These are phyloP conservation scores for Cyberlindnera sargentensis DNA, from an alignment of 805 yeast genomes.

Conservation along the genomic window DNA sequence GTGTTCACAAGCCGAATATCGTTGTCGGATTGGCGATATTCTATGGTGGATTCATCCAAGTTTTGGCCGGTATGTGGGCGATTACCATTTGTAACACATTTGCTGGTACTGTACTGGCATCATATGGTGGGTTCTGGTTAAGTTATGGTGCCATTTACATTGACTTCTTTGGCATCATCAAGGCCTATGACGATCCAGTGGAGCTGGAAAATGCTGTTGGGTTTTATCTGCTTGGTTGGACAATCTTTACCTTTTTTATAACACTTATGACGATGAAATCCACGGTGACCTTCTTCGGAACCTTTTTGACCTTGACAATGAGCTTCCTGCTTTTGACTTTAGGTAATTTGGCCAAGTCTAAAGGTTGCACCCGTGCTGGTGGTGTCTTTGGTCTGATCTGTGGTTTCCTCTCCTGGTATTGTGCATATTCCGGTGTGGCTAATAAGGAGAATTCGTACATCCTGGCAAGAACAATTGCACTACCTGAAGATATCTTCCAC, in stretches of 20 bases:
- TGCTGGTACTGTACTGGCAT: slow-evolving; percentile 42
- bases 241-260: slow-evolving; percentile 39
- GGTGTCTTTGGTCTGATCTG: slow-evolving; percentile 60
- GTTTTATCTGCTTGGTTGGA: slow-evolving; percentile 47
- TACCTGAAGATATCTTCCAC: slow-evolving; percentile 25
- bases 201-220: slow-evolving; percentile 43
- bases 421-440: slow-evolving; percentile 65
- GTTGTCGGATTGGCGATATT: slow-evolving; percentile 56
- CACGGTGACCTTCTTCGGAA: slow-evolving; percentile 39
- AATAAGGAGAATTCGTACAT: slow-evolving; percentile 58
- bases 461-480: slow-evolving; percentile 26
- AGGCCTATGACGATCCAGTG: slow-evolving; percentile 33
- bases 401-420: slow-evolving; percentile 60
- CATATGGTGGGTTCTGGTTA: slow-evolving; percentile 57
- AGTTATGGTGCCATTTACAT: slow-evolving; percentile 52
- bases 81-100: slow-evolving; percentile 56
- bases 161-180: slow-evolving; percentile 44
- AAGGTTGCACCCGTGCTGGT: slow-evolving; percentile 40
- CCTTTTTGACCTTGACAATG: slow-evolving; percentile 38
- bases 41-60: slow-evolving; percentile 57
- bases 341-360: slow-evolving; percentile 37
- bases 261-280: slow-evolving; percentile 39
- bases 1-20: slow-evolving; percentile 45
- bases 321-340: slow-evolving; percentile 35
- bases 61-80: slow-evolving; percentile 64